Evolutionary conservation across 106 monocot genomes (phyloP).

Genomic region (Allium sativum): DNA sequence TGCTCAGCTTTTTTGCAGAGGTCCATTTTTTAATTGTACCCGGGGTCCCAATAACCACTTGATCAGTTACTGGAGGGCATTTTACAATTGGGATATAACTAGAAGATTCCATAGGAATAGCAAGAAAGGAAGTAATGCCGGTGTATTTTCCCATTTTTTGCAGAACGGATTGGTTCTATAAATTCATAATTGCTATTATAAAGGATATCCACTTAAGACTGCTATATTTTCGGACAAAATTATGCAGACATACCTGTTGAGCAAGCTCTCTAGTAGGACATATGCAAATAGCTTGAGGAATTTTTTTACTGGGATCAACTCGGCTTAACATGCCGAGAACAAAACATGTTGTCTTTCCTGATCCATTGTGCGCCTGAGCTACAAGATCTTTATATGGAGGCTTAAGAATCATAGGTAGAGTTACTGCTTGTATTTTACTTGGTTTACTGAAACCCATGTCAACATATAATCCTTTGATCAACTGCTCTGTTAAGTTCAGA

Average conservation of each 20-base stretch:
- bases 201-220: neutral
- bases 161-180: conserved; percentile 78
- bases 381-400: conserved; percentile 84
- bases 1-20: conserved; percentile 51
- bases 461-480: conserved; percentile 66
- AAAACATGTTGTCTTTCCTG: conserved; percentile 94
- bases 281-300: conserved; percentile 82
- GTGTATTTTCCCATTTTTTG: conserved; percentile 82
- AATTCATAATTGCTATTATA: neutral
- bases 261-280: conserved; percentile 91
- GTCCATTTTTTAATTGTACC: conserved; percentile 92
- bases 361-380: conserved; percentile 97
- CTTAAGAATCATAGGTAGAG: conserved; percentile 87
- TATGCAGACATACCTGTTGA: conserved; percentile 28
- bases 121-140: conserved; percentile 73
- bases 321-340: conserved; percentile 90
- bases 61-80: conserved; percentile 66
- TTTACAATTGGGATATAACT: conserved; percentile 44
- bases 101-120: conserved; percentile 56
- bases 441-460: conserved; percentile 86
- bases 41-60: conserved; percentile 90
- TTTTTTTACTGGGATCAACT: conserved; percentile 55
- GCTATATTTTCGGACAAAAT: neutral
- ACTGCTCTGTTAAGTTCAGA: conserved; percentile 52
- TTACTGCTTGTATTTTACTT: conserved; percentile 91